These are phyloP conservation scores for Trichoderma asperelloides DNA, from an alignment of 495 filamentous ascomycete genomes.

Conservation along the genomic window DNA sequence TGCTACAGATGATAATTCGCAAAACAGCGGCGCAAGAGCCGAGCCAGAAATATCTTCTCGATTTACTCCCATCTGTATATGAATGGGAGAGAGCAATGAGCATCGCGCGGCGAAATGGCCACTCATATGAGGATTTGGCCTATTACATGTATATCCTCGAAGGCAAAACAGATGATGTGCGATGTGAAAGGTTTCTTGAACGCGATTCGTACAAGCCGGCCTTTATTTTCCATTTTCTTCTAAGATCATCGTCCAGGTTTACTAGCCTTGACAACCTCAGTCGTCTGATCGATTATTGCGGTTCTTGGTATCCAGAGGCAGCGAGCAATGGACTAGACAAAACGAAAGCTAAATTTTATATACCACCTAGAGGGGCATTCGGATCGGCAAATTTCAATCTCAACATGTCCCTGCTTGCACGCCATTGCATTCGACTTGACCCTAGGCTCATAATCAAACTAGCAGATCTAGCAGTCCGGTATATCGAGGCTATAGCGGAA, in stretches of 20 bases:
- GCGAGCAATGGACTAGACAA: background rate
- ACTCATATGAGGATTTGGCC: background rate
- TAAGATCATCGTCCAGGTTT: background rate
- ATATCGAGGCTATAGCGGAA: background rate
- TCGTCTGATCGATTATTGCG: slow-evolving; percentile 1
- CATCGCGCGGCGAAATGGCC: background rate
- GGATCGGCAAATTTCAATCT: background rate
- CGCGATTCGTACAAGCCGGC: background rate
- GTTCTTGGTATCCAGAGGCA: background rate
- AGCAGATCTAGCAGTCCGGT: background rate
- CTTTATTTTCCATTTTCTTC: background rate
- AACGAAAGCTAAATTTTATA: background rate
- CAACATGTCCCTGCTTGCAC: background rate
- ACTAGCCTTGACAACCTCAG: background rate
- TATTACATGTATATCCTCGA: slow-evolving; percentile 2
- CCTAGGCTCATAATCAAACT: background rate
- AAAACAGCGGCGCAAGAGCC: background rate
- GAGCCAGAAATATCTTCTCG: background rate
- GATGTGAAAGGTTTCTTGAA: slow-evolving; percentile 6
- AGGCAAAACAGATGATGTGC: background rate
- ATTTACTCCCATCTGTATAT: background rate
- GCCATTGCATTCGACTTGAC: slow-evolving; percentile 1
- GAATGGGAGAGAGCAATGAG: background rate
- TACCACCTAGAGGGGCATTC: background rate
- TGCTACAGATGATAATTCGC: slow-evolving; percentile 8